Percentiles rank a stretch among this genome's conserved stretches.
phyloP scores from a whole-genome alignment of 208 protist species.

The Acanthamoeba castellanii region DNA sequence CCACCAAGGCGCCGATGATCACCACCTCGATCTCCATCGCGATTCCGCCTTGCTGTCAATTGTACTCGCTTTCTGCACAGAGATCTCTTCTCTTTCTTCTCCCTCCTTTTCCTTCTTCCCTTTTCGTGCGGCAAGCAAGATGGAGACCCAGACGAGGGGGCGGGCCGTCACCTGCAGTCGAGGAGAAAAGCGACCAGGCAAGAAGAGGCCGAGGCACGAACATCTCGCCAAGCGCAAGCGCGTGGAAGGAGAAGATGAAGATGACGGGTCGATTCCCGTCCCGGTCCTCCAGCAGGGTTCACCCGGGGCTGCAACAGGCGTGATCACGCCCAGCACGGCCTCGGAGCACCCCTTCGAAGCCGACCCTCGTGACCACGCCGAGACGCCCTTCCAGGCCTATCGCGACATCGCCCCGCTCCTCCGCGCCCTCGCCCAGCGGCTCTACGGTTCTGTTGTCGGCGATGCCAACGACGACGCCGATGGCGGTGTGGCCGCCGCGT shows the following conservation, averaged over 20 bases:
- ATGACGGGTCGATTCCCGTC: no score
- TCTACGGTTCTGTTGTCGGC: constrained; percentile 77
- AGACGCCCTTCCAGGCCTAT: constrained; percentile 89
- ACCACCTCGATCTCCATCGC: not conserved
- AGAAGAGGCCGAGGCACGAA: no score
- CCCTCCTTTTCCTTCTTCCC: no score
- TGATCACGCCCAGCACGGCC: not conserved
- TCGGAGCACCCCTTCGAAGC: constrained; percentile 22
- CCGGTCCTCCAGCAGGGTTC: no score
- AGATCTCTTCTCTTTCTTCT: no score
- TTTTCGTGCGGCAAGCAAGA: not conserved
- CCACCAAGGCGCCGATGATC: not conserved
- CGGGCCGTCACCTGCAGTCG: not conserved
- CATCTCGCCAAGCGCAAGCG: no score
- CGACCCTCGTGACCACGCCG: constrained; percentile 88
- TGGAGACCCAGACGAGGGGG: not conserved
- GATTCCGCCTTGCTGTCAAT: not conserved
- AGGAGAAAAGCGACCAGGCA: not conserved
- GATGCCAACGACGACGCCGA: constrained; percentile 28
- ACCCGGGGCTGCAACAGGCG: not conserved
- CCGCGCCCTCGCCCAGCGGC: constrained; percentile 82
- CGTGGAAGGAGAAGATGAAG: no score
- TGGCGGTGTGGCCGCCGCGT: constrained; percentile 73
- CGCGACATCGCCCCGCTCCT: constrained; percentile 88
- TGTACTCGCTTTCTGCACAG: not conserved